Evolutionary conservation across 176 grass and related monocot genomes (phyloP).

Genomic region (Calamus simplicifolius): DNA sequence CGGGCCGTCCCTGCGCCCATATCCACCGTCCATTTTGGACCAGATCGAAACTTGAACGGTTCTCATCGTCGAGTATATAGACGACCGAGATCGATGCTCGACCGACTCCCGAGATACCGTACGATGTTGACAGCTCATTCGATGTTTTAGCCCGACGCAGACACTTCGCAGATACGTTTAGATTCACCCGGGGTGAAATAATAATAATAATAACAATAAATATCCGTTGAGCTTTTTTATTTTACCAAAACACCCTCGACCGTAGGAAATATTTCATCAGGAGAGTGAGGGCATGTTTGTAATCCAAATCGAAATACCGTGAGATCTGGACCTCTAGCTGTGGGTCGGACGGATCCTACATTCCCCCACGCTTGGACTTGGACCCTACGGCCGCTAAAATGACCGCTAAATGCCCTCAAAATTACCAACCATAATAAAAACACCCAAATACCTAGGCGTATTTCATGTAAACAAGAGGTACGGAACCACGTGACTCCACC

Average conservation of each 20-base stretch:
- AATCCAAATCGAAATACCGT: neutral
- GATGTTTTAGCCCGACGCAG: neutral
- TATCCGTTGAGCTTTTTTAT: too few relatives aligned
- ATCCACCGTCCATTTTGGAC: too few relatives aligned
- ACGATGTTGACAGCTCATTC: constrained; percentile 5
- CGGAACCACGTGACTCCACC: too few relatives aligned
- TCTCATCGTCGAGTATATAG: neutral
- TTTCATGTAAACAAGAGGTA: too few relatives aligned
- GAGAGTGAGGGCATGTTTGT: too few relatives aligned
- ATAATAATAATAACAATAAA: too few relatives aligned
- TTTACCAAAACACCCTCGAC: too few relatives aligned
- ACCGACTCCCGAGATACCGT: neutral
- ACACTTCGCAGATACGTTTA: too few relatives aligned
- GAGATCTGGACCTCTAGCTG: neutral
- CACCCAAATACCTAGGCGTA: neutral
- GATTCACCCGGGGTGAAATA: too few relatives aligned
- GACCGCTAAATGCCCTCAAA: neutral
- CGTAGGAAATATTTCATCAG: too few relatives aligned
- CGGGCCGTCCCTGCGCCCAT: too few relatives aligned
- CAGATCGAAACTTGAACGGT: too few relatives aligned
- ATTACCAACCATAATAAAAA: neutral
- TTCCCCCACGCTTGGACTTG: constrained; percentile 6
- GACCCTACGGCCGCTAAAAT: neutral
- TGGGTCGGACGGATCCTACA: neutral
- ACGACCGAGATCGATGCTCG: constrained; percentile 2